A percentile compares a stretch with the other conserved stretches of the same genome.
phyloP scores from a whole-genome alignment of 345 rosid genomes.

The Excoecaria cochinchinensis region DNA sequence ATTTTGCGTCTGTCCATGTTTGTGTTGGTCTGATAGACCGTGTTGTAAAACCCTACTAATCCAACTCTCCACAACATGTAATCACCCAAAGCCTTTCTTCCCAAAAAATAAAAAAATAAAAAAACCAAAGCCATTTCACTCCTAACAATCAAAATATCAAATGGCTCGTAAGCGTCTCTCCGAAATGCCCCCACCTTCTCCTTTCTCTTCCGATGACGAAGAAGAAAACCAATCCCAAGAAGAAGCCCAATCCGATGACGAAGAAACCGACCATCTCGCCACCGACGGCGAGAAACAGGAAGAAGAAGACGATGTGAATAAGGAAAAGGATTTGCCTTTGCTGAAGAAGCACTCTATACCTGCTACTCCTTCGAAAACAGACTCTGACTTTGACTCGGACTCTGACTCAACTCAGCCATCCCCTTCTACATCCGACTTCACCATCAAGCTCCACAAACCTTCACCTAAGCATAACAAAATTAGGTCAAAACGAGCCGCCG shows the following conservation, averaged over 20 bases:
- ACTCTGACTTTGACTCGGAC: slow-evolving; percentile 38
- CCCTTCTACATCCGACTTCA: slow-evolving; percentile 25
- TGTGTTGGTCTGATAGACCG: too few relatives aligned
- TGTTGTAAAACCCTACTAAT: too few relatives aligned
- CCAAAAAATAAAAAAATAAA: too few relatives aligned
- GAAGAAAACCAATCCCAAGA: slow-evolving; percentile 7
- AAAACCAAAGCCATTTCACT: background rate
- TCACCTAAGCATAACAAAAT: slow-evolving; percentile 5
- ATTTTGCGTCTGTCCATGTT: too few relatives aligned
- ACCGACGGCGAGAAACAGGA: slow-evolving; percentile 9
- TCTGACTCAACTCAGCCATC: slow-evolving; percentile 25
- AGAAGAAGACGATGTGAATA: background rate
- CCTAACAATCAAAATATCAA: background rate
- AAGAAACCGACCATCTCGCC: background rate
- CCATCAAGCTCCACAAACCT: slow-evolving; percentile 30
- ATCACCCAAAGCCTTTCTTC: background rate
- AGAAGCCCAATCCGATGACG: background rate
- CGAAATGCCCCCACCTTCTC: slow-evolving; percentile 33
- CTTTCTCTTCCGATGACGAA: slow-evolving; percentile 39
- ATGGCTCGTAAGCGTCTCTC: slow-evolving; percentile 34
- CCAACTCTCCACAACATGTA: too few relatives aligned
- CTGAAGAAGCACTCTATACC: background rate
- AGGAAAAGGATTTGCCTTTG: background rate
- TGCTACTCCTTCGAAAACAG: slow-evolving; percentile 18
- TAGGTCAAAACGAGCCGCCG: slow-evolving; percentile 18